These are phyloP conservation scores for Trametes cingulata DNA, from an alignment of 768 basidiomycete genomes.

Conservation along the genomic window DNA sequence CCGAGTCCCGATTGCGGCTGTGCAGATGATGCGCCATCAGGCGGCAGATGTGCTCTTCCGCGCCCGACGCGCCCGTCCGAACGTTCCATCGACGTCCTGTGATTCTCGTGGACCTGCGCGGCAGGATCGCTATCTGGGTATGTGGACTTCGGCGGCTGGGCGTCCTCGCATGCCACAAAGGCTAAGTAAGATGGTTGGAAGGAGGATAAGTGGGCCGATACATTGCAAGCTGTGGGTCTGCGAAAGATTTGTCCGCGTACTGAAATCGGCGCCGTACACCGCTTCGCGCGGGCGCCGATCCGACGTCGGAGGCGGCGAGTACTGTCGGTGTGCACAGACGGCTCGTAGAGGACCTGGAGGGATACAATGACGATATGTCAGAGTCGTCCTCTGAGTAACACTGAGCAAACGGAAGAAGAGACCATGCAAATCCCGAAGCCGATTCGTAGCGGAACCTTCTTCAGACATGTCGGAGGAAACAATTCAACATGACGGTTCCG, in stretches of 20 bases:
- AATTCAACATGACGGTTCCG: background rate
- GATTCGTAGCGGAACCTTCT: background rate
- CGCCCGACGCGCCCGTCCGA: background rate
- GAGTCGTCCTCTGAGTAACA: too few species aligned
- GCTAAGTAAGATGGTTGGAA: too few species aligned
- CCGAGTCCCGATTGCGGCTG: constrained; percentile 5
- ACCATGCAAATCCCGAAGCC: background rate
- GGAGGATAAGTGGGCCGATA: too few species aligned
- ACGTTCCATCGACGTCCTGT: background rate
- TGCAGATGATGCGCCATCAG: constrained; percentile 18
- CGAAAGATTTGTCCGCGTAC: background rate
- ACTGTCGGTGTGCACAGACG: too few species aligned
- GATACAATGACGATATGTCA: too few species aligned
- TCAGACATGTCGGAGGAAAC: background rate
- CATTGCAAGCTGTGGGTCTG: too few species aligned
- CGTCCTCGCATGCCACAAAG: too few species aligned
- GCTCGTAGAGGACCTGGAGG: too few species aligned
- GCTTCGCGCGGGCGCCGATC: background rate
- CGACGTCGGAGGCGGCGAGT: background rate
- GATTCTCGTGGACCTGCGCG: background rate
- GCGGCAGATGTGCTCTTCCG: background rate
- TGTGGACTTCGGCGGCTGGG: too few species aligned
- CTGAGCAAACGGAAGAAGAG: background rate
- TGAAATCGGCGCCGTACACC: background rate
- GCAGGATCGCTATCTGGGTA: too few species aligned